Conservation (phyloP, 306 rosid species). For the Trifolium subterraneum region DNA sequence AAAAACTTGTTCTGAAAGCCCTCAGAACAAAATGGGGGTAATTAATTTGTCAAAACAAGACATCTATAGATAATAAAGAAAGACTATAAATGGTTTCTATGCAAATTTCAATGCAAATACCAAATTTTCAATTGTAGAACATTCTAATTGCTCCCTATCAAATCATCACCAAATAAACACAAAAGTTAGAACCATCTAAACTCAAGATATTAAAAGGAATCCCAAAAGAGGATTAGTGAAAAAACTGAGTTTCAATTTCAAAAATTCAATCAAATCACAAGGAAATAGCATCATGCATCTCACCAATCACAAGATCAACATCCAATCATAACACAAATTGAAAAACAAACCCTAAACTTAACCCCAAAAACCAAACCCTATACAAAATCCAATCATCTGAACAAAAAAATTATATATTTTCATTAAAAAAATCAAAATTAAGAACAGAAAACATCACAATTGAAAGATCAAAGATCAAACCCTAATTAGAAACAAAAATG, state of each 20-base stretch:
- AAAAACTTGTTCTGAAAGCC: neutral
- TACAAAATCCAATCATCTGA: constrained; percentile 11
- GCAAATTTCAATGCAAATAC: neutral
- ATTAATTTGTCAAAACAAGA: constrained; percentile 4
- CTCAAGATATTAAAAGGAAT: constrained; percentile 19
- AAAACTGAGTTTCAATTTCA: constrained; percentile 9
- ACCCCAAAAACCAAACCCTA: constrained; percentile 45
- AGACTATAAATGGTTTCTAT: neutral
- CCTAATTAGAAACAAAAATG: constrained; percentile 31
- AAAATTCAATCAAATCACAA: constrained; percentile 34
- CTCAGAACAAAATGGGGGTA: constrained; percentile 1
- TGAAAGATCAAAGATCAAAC: constrained; percentile 30
- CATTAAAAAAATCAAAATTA: neutral
- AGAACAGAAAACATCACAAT: neutral
- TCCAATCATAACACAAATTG: constrained; percentile 38
- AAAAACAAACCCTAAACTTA: constrained; percentile 45
- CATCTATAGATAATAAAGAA: constrained; percentile 8
- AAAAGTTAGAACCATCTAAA: neutral
- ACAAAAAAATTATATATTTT: neutral
- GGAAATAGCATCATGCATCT: neutral
- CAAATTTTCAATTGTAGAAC: neutral
- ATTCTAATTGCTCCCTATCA: constrained; percentile 14
- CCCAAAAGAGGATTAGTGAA: neutral
- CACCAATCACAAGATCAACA: constrained; percentile 44
- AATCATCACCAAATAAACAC: constrained; percentile 15